Conservation (phyloP, 2,329 filamentous ascomycete species). For the Penicillium sp. region DNA sequence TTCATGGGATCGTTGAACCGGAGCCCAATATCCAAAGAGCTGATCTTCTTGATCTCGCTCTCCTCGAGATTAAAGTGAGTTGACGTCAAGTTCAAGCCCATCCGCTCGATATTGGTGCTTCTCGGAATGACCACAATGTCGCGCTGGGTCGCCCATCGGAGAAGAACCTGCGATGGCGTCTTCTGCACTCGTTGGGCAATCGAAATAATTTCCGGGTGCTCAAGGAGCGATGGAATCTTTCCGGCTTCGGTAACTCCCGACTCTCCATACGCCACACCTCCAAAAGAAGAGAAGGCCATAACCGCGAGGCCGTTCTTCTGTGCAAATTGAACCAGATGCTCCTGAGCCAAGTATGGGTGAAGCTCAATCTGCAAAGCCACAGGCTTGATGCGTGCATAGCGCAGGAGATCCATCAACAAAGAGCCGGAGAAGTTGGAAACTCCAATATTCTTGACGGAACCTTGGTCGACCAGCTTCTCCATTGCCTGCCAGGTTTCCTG, state of each 20-base stretch:
- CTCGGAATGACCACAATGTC: background rate
- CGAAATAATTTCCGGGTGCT: background rate
- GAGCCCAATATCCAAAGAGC: background rate
- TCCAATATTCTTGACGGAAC: background rate
- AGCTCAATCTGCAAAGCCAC: background rate
- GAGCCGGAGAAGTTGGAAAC: background rate
- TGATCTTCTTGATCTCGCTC: background rate
- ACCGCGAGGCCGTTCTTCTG: background rate
- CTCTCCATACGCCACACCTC: background rate
- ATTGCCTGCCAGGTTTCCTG: background rate
- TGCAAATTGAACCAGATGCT: background rate
- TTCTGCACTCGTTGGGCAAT: background rate
- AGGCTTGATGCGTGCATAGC: background rate
- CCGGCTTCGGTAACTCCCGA: background rate
- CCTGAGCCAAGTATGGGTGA: background rate
- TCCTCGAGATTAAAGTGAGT: background rate
- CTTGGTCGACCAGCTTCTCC: background rate
- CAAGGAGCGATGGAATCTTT: background rate
- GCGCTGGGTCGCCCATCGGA: background rate
- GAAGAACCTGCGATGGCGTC: background rate
- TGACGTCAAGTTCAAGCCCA: background rate
- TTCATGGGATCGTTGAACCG: background rate
- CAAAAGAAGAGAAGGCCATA: background rate
- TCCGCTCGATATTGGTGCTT: background rate
- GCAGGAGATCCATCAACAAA: background rate